Base-by-base conservation (phyloP, 306 rosid species). In the Aeschynomene evenia region DNA sequence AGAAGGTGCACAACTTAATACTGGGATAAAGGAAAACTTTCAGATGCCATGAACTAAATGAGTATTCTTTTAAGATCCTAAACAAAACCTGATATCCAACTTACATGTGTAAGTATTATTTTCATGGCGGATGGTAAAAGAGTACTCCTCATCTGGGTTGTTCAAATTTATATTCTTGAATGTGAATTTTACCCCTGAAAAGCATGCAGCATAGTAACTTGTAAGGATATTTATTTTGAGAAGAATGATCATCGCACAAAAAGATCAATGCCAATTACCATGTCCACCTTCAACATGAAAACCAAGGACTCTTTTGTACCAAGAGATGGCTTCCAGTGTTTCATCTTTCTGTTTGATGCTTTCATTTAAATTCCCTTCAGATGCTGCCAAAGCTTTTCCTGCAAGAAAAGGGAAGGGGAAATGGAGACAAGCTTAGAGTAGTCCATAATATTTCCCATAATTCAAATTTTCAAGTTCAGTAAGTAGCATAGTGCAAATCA, bases 231-330 rank as follows among this genome's bases (percentile, higher is more conserved):
- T 71, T 74, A 19, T 66, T 67, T 26, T 28, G 14, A 61, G 66
- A 70, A 63, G 12, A 36, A 63, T 7, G 68, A 53, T 70, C 10
- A 11, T 59, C 33, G 29, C 24, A 65, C 29, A 46, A 72, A 21
- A 59, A 37, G 52, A 78, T 57, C 4, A 75, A 52, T 6, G 40
- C 37, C 40, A 76, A 75, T 84, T 91, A 91, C 99, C 99, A 77
- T 51, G 83, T 73, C 95, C 95, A 23, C 89, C 96, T 91, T 87
- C 91, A 77, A 91, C 86, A 68, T 83, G 80, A 60, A 94, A 81
- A 59, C 88, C 95, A 65, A 94, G 95, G 64, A 85, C 87, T 60
- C 79, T 81, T 43, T 90, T 87, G 75, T 94, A 94, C 99, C 99
- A 94, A 28, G 84, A 84, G 63, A 85, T 77, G 49, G 88, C 92